Evolutionary conservation across 2,329 filamentous ascomycete species (phyloP).

Genomic region (Fusarium nematophilum): DNA sequence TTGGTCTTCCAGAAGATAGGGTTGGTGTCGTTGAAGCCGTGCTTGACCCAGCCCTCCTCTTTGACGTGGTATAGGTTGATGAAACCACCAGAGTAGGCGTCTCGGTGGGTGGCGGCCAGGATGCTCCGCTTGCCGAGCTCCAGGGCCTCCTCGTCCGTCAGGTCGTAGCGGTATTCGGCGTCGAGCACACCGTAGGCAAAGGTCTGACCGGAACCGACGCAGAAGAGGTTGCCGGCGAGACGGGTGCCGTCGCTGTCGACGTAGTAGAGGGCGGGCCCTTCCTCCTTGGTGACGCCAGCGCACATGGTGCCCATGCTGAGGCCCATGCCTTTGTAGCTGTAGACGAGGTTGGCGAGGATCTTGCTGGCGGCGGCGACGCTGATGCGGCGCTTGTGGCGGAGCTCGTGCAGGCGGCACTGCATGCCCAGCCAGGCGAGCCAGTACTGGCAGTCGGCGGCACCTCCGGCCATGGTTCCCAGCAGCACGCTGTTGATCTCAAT

Average conservation of each 20-base stretch:
- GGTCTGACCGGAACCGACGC: constrained; percentile 96
- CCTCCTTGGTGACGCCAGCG: constrained; percentile 92
- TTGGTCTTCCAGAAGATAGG: constrained; percentile 99
- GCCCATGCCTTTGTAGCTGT: constrained; percentile 99
- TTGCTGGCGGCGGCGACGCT: constrained; percentile 97
- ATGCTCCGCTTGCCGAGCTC: constrained; percentile 93
- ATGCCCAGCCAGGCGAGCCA: constrained; percentile 99
- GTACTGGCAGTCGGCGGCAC: constrained; percentile 99
- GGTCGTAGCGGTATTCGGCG: constrained; percentile 91
- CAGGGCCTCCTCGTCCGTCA: constrained; percentile 87
- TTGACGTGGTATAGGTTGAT: constrained; percentile 99
- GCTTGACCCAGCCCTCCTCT: constrained; percentile 98
- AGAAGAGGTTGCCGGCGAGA: constrained; percentile 94
- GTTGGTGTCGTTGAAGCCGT: constrained; percentile 98
- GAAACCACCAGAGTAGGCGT: constrained; percentile 98
- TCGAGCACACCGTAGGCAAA: constrained; percentile 99
- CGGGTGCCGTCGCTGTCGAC: constrained; percentile 95
- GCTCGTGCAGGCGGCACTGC: constrained; percentile 99
- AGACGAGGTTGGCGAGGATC: constrained; percentile 98
- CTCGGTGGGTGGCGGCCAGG: constrained; percentile 93
- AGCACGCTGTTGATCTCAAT: constrained; percentile 97
- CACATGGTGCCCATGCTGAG: constrained; percentile 99
- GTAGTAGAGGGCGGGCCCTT: constrained; percentile 98
- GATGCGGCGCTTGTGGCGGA: constrained; percentile 98
- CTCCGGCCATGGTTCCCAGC: constrained; percentile 97